A percentile compares a stretch with the other conserved stretches of the same genome.
These are phyloP conservation scores for Globisporangium canariense DNA, from an alignment of 352 stramenopile species.

Conservation along the genomic window DNA sequence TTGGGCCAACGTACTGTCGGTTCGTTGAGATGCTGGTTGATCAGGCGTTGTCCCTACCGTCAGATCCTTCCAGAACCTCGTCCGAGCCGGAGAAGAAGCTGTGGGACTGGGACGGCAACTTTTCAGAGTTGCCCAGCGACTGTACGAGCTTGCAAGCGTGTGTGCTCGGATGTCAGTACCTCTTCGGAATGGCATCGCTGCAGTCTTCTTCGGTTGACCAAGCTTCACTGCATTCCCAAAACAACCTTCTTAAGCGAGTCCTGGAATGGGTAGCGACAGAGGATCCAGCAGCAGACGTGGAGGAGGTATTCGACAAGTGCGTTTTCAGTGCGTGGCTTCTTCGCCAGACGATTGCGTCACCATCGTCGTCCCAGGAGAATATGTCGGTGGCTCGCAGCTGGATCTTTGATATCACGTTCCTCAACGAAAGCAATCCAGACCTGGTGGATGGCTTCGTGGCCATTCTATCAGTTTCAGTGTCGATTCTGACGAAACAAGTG, in stretches of 20 bases:
- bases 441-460: constrained; percentile 30
- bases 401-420: constrained; percentile 59
- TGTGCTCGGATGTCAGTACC: constrained; percentile 30
- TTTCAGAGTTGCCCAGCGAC: background rate
- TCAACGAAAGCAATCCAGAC: constrained; percentile 27
- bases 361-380: background rate
- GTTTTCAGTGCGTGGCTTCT: constrained; percentile 37
- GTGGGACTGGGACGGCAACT: background rate
- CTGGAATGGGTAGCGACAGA: constrained; percentile 6
- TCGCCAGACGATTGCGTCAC: constrained; percentile 7
- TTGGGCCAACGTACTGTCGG: constrained; percentile 28
- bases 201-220: background rate
- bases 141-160: constrained; percentile 10
- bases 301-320: constrained; percentile 14
- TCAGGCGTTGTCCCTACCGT: background rate
- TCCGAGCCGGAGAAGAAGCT: background rate
- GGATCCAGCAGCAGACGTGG: constrained; percentile 14
- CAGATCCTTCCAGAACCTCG: background rate
- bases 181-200: constrained; percentile 37
- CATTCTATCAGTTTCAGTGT: constrained; percentile 22
- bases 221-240: background rate
- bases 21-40: constrained; percentile 25
- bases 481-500: constrained; percentile 20
- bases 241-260: constrained; percentile 5
- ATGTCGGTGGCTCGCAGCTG: constrained; percentile 28